These are phyloP conservation scores for Calonectria naviculata DNA, from an alignment of 2,329 filamentous ascomycete genomes.

Conservation along the genomic window DNA sequence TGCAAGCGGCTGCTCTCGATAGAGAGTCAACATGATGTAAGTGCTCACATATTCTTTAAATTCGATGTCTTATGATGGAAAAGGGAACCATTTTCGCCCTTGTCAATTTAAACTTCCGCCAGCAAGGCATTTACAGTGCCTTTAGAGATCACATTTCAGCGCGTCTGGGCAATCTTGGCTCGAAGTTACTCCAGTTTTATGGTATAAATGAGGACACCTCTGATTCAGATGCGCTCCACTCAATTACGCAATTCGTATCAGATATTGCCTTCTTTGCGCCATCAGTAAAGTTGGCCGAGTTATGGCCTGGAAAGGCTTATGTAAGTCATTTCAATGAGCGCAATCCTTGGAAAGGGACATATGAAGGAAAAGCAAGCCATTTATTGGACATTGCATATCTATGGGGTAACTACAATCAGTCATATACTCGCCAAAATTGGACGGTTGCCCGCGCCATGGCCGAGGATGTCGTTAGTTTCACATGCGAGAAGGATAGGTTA, in stretches of 20 bases:
- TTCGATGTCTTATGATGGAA: neutral
- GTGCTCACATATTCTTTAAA: neutral
- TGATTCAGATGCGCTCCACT: neutral
- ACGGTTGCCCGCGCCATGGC: neutral
- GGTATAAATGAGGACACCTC: neutral
- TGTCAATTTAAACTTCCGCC: neutral
- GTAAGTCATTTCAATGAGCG: conserved; percentile 10
- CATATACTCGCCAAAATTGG: conserved; percentile 19
- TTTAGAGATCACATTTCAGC: neutral
- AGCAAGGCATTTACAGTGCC: neutral
- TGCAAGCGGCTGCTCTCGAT: neutral
- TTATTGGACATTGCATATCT: conserved; percentile 8
- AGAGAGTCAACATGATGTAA: conserved; percentile 3
- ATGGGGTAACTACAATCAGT: conserved; percentile 12
- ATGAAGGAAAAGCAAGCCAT: conserved; percentile 5
- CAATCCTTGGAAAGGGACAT: conserved; percentile 8
- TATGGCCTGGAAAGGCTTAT: neutral
- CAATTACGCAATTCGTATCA: neutral
- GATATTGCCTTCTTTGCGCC: conserved; percentile 4
- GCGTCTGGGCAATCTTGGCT: neutral
- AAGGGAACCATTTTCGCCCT: neutral
- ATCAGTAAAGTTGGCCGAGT: neutral
- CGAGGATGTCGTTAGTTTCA: neutral
- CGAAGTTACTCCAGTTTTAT: neutral
- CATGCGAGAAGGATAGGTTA: neutral